Evolutionary conservation across 192 early-diverging fungal species (phyloP), one percentile per base, ranked within the genome.

Genomic region (Linnemannia zychae): DNA sequence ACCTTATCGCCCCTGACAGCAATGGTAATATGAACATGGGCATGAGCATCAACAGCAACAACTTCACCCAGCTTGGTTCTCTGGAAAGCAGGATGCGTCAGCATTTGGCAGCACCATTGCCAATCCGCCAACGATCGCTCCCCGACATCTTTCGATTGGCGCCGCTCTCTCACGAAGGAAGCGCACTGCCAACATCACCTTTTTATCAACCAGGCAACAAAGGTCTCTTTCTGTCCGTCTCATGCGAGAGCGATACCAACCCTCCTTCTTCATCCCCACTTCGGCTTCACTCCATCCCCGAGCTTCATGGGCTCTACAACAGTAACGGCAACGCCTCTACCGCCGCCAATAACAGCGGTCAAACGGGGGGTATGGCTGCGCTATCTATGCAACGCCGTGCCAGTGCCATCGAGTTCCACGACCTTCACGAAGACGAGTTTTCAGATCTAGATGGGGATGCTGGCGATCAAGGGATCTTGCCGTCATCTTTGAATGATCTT

Each of bases 401-500:
- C 57, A 72, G 75, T 28, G 76, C 68, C 11, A 49, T 74, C 3
- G n/a, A 50, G 17, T 63, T 77, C 28, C 63, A 50, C 7, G 57
- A 75, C 3, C 57, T 63, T n/a, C 57, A 63, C 17, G 71, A 71
- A 17, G 77, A 74, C 16, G 50, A 67, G 17, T 76, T 78, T 46
- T 82, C 82, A 36, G 90, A 90, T 57, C 75, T 85, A 9, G 87
- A 90, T 52, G 86, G 76, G 34, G 74, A 48, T 72, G 67, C 63
- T 16, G 71, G 68, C 15, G 82, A 84, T 15, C 82, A 84, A 81
- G 88, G 82, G 31, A 81, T 88, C 66, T 48, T 92, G 12, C 91
- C 91, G 0, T 88, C 91, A 16, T 92, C 91, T 4, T 75, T 92
- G 18, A 92, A 90, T 70, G 91, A 92, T 57, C 74, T 92, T 3